Percentiles rank a stretch among this genome's conserved stretches.
Evolutionary conservation across 106 monocot species (phyloP).

Genomic region (Dactylorhiza incarnata): DNA sequence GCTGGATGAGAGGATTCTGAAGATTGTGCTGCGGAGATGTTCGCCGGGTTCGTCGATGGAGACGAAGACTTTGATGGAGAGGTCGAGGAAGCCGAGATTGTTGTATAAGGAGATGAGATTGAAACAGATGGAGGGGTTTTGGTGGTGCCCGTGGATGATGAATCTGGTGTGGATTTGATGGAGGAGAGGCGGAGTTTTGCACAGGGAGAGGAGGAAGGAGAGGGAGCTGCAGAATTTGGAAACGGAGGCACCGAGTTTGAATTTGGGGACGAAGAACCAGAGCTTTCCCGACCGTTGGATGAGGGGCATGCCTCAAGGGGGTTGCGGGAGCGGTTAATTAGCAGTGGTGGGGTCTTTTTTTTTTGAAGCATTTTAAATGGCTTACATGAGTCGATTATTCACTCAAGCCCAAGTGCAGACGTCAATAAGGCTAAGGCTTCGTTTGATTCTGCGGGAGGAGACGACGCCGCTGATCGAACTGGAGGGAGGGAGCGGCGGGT

Average conservation of each 20-base stretch:
- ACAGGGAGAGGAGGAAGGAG: constrained; percentile 16
- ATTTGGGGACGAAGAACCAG: not conserved
- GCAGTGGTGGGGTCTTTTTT: not conserved
- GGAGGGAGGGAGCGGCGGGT: no score
- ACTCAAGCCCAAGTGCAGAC: not conserved
- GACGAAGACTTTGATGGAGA: constrained; percentile 17
- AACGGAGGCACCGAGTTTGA: not conserved
- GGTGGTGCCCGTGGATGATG: constrained; percentile 30
- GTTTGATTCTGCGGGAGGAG: not conserved
- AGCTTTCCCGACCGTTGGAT: not conserved
- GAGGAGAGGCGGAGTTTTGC: constrained; percentile 14
- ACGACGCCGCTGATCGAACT: no score
- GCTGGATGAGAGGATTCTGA: not conserved
- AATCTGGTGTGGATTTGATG: constrained; percentile 26
- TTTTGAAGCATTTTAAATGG: not conserved
- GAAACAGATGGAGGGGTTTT: constrained; percentile 19
- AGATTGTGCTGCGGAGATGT: constrained; percentile 11
- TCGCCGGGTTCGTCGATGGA: constrained; percentile 7
- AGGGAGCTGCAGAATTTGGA: not conserved
- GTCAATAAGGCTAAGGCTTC: not conserved
- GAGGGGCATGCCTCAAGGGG: not conserved
- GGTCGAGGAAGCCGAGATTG: constrained; percentile 13
- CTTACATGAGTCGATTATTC: not conserved
- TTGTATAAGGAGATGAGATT: constrained; percentile 19
- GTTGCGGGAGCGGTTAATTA: no score